phyloP scores from a whole-genome alignment of 1,284 basidiomycete genomes.

The Porogramme epimiltina region DNA sequence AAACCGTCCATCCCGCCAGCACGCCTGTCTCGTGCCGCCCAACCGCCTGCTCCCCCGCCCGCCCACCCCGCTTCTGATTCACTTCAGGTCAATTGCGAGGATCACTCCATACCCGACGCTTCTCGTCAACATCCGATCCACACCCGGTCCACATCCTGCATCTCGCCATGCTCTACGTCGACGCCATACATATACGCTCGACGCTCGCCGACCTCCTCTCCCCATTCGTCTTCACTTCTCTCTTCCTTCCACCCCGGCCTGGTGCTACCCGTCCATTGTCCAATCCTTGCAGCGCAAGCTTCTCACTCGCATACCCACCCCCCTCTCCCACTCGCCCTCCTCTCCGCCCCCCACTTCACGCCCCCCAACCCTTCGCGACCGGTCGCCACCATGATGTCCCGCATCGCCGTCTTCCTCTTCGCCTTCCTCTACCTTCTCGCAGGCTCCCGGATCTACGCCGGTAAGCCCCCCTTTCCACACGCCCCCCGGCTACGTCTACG shows the following conservation, averaged over 20 bases:
- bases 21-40: no score
- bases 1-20: no score
- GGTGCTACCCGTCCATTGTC: slow-evolving; percentile 10
- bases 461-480: background rate
- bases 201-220: no score
- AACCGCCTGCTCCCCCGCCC: no score
- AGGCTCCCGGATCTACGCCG: slow-evolving; percentile 14
- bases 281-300: slow-evolving; percentile 8
- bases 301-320: background rate
- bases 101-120: no score
- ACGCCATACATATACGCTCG: no score
- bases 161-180: no score
- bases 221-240: background rate
- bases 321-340: background rate
- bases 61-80: no score
- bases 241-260: slow-evolving; percentile 5
- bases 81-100: no score
- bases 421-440: slow-evolving; percentile 16
- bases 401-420: slow-evolving; percentile 13
- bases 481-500: background rate
- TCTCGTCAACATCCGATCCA: no score
- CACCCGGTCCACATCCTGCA: no score
- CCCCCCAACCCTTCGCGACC: background rate
- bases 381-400: slow-evolving; percentile 6
- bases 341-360: background rate